Evolutionary conservation across 208 protist species (phyloP).

Genomic region (Lotmaria passim): DNA sequence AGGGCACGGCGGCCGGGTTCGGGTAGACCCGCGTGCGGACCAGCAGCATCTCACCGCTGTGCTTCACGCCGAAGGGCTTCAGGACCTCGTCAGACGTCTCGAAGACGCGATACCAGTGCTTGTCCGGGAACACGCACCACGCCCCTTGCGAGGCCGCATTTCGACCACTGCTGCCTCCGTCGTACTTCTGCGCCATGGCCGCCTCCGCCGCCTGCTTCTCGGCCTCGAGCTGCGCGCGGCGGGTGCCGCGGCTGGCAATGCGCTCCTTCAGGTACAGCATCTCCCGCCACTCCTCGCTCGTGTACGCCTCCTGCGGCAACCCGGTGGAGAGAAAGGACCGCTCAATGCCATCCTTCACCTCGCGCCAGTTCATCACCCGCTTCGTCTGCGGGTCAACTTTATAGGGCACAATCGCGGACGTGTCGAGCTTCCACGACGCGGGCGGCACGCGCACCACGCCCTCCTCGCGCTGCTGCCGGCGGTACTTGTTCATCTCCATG

Average conservation of each 20-base stretch:
- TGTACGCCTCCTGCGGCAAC: constrained; percentile 82
- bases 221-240: constrained; percentile 57
- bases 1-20: constrained; percentile 55
- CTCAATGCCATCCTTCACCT: constrained; percentile 89
- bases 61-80: constrained; percentile 55
- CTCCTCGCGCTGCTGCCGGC: constrained; percentile 85
- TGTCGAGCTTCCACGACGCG: constrained; percentile 72
- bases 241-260: constrained; percentile 53
- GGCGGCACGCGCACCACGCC: constrained; percentile 89
- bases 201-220: constrained; percentile 44
- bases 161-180: not conserved
- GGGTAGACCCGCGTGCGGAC: constrained; percentile 40
- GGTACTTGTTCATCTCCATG: constrained; percentile 80
- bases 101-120: constrained; percentile 80
- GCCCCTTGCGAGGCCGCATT: not conserved
- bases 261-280: constrained; percentile 63
- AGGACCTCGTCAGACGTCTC: constrained; percentile 57
- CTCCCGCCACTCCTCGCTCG: constrained; percentile 71
- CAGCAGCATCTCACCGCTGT: constrained; percentile 57
- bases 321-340: constrained; percentile 80
- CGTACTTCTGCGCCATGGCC: constrained; percentile 26
- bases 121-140: constrained; percentile 73
- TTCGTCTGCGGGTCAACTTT: constrained; percentile 70
- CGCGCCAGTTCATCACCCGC: constrained; percentile 85
- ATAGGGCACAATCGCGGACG: constrained; percentile 81